Percentiles rank a stretch among this genome's conserved stretches.
Conservation (phyloP, 306 rosid genomes). For the Acacia melanoxylon region DNA sequence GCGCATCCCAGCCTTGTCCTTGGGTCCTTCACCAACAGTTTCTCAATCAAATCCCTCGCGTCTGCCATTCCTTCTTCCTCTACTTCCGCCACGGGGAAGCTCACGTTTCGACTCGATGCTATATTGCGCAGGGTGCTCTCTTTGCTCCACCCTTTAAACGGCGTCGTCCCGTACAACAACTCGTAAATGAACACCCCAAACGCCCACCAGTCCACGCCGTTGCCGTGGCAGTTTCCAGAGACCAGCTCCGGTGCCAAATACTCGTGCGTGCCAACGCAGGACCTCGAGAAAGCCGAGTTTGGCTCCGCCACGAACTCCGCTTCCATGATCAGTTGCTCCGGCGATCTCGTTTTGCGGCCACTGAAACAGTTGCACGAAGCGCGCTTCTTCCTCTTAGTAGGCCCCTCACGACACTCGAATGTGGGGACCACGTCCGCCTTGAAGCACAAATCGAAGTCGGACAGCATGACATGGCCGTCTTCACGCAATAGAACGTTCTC, state of each 20-base stretch:
- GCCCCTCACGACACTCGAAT: neutral
- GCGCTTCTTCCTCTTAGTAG: neutral
- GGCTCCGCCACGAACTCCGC: constrained; percentile 92
- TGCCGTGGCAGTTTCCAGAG: constrained; percentile 73
- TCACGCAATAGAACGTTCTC: constrained; percentile 81
- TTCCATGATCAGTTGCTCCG: constrained; percentile 10
- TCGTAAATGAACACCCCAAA: constrained; percentile 77
- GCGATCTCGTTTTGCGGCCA: neutral
- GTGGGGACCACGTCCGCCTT: constrained; percentile 63
- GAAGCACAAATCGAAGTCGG: constrained; percentile 86
- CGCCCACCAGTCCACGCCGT: constrained; percentile 98
- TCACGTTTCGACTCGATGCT: constrained; percentile 52
- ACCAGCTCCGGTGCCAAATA: constrained; percentile 86
- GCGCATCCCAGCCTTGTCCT: constrained; percentile 59
- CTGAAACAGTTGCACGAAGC: constrained; percentile 35
- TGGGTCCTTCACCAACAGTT: constrained; percentile 69
- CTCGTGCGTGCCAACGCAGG: constrained; percentile 93
- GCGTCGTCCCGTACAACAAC: constrained; percentile 71
- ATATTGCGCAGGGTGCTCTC: constrained; percentile 77
- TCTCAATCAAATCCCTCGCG: constrained; percentile 68
- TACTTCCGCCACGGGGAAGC: constrained; percentile 38
- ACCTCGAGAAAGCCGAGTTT: constrained; percentile 65
- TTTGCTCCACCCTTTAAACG: constrained; percentile 75
- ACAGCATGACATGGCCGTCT: constrained; percentile 93
- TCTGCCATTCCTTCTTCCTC: constrained; percentile 55